These are phyloP conservation scores for Nemania sp. DNA, from an alignment of 2,329 filamentous ascomycete species.

Conservation along the genomic window DNA sequence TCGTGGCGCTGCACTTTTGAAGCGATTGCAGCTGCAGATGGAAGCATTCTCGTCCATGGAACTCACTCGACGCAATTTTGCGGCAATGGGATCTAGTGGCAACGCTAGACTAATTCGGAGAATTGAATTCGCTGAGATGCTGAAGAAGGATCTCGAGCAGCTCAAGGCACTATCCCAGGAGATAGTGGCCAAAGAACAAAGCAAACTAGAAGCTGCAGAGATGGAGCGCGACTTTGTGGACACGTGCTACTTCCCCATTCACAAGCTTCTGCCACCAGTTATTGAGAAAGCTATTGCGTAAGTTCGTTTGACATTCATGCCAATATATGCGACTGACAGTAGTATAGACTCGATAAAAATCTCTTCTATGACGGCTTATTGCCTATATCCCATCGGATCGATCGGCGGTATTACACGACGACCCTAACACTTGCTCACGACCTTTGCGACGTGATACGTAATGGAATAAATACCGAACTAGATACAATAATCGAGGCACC, in stretches of 20 bases:
- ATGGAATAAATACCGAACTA: conserved; percentile 53
- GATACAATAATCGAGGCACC: conserved; percentile 34
- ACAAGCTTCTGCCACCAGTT: conserved; percentile 74
- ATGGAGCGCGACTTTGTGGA: conserved; percentile 81
- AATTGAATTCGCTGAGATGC: conserved; percentile 81
- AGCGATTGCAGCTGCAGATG: conserved; percentile 90
- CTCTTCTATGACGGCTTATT: conserved; percentile 59
- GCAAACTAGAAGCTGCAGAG: conserved; percentile 76
- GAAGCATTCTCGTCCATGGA: conserved; percentile 98
- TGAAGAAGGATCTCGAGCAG: conserved; percentile 76
- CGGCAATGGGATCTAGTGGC: conserved; percentile 87
- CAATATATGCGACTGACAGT: conserved; percentile 29
- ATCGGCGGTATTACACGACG: conserved; percentile 60
- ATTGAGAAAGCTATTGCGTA: conserved; percentile 80
- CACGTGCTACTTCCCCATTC: conserved; percentile 87
- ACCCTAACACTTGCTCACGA: conserved; percentile 60
- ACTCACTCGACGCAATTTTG: conserved; percentile 91
- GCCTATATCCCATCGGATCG: conserved; percentile 55
- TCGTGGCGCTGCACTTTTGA: conserved; percentile 86
- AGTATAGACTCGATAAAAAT: conserved; percentile 67
- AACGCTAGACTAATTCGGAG: conserved; percentile 75
- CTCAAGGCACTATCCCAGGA: conserved; percentile 71
- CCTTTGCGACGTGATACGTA: conserved; percentile 57
- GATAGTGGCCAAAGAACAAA: conserved; percentile 73
- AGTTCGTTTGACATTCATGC: conserved; percentile 49